These are phyloP conservation scores for Tylopilus rubrobrunneus DNA, from an alignment of 768 basidiomycete species.

Conservation along the genomic window DNA sequence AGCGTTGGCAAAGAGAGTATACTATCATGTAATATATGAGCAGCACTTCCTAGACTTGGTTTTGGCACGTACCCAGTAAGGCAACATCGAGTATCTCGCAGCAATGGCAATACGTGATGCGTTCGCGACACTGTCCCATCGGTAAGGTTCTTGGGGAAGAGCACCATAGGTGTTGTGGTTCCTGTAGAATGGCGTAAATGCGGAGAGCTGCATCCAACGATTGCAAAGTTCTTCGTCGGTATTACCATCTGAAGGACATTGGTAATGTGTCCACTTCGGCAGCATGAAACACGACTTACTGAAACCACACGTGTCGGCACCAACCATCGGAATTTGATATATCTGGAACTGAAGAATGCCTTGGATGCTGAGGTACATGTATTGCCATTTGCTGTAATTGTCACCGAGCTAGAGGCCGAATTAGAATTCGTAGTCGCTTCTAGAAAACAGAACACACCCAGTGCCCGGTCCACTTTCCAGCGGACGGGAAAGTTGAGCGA, in stretches of 20 bases:
- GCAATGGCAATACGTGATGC: slow-evolving; percentile 69
- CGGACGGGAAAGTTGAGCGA: slow-evolving; percentile 64
- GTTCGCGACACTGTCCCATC: slow-evolving; percentile 76
- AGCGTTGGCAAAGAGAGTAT: slow-evolving; percentile 68
- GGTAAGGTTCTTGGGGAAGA: slow-evolving; percentile 74
- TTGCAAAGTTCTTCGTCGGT: slow-evolving; percentile 79
- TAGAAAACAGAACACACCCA: slow-evolving; percentile 42
- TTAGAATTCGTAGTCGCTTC: background rate
- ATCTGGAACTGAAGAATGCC: slow-evolving; percentile 80
- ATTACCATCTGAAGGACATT: slow-evolving; percentile 41
- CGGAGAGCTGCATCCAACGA: slow-evolving; percentile 84
- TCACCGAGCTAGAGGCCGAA: slow-evolving; percentile 56
- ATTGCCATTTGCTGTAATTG: slow-evolving; percentile 72
- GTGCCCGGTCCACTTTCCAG: slow-evolving; percentile 70
- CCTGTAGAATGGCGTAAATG: slow-evolving; percentile 78
- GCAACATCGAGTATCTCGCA: slow-evolving; percentile 67
- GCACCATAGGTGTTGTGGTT: slow-evolving; percentile 71
- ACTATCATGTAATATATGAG: slow-evolving; percentile 38
- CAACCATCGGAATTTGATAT: slow-evolving; percentile 81
- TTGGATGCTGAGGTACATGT: slow-evolving; percentile 67
- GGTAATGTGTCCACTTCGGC: background rate
- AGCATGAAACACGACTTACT: slow-evolving; percentile 11
- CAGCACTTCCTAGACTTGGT: background rate
- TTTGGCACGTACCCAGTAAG: slow-evolving; percentile 63
- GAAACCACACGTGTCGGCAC: slow-evolving; percentile 58